Evolutionary conservation across 192 early-diverging fungal species (phyloP), one percentile per base, ranked within the genome.

Genomic region (Powellomyces hirtus): DNA sequence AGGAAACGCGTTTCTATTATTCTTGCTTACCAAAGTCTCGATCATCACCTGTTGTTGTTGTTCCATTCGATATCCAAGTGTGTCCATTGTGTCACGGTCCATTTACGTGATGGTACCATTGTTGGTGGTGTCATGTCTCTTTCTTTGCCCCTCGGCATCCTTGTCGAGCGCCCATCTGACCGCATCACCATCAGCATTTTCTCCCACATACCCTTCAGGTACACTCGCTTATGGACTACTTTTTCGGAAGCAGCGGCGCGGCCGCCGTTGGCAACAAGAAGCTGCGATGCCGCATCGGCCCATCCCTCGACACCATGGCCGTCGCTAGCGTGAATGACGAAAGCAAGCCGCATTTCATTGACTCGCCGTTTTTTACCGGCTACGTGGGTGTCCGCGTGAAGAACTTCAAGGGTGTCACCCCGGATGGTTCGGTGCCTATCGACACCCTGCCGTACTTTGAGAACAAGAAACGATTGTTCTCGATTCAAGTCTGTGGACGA

Each of bases 401-500:
- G 50, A 83, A 87, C 66, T 89, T 89, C 66, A 73, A 79, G 27
- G 88, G 88, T 22, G 42, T 80, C 33, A 66, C 77, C n/a, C 79
- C 84, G 1, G 73, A 75, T 40, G 80, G 65, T 31, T 69, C 57
- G 1, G 20, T 30, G 24, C 64, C 75, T 34, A 72, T 73, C 22
- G 33, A n/a, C 6, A 50, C 62, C 50, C 56, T 84, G 2, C 57
- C 62, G 11, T 88, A 89, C 59, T 92, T 92, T 75, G 85, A 86
- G 0, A 78, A 68, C 7, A 72, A 81, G 40, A 75, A 78, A 27
- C 75, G 89, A 53, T 73, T 84, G 26, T 91, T 89, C 75, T 88
- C 88, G 36, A 77, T 94, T 26, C 89, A 92, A 64, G 69, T 92
- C 27, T 81, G 77, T 20, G 88, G 87, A 27, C 75, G 88, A n/a